These are phyloP conservation scores for Arabidopsis lyrata DNA, from an alignment of 441 rosid species.

Conservation along the genomic window DNA sequence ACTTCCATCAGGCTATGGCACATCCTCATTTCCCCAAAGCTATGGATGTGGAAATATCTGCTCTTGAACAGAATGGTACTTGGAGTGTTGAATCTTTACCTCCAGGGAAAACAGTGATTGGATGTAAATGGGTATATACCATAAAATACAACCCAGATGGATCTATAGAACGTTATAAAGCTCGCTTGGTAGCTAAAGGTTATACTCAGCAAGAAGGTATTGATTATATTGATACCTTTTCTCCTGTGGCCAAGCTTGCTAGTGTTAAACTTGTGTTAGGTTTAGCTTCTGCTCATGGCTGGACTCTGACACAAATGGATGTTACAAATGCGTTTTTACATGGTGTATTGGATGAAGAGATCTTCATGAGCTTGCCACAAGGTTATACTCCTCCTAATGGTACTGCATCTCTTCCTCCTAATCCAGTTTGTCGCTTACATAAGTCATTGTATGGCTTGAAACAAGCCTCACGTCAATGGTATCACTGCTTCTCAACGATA, in stretches of 20 bases:
- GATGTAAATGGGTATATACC: not conserved
- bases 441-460: too few relatives aligned
- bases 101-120: not conserved
- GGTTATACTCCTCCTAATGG: too few relatives aligned
- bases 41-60: not conserved
- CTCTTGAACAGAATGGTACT: not conserved
- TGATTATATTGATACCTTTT: not conserved
- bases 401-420: too few relatives aligned
- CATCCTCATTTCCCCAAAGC: not conserved
- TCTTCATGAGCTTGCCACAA: too few relatives aligned
- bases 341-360: too few relatives aligned
- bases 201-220: not conserved
- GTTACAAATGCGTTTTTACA: too few relatives aligned
- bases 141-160: not conserved
- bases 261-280: not conserved
- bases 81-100: not conserved
- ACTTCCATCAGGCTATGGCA: not conserved
- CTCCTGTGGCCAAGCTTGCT: not conserved
- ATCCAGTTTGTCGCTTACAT: too few relatives aligned
- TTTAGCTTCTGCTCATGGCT: too few relatives aligned
- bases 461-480: too few relatives aligned
- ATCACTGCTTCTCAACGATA: too few relatives aligned
- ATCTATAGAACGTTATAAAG: not conserved
- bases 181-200: not conserved
- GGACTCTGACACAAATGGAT: too few relatives aligned